A percentile compares a stretch with the other conserved stretches of the same genome.
These are phyloP conservation scores for Syzygium jambos DNA, from an alignment of 345 rosid genomes.

Conservation along the genomic window DNA sequence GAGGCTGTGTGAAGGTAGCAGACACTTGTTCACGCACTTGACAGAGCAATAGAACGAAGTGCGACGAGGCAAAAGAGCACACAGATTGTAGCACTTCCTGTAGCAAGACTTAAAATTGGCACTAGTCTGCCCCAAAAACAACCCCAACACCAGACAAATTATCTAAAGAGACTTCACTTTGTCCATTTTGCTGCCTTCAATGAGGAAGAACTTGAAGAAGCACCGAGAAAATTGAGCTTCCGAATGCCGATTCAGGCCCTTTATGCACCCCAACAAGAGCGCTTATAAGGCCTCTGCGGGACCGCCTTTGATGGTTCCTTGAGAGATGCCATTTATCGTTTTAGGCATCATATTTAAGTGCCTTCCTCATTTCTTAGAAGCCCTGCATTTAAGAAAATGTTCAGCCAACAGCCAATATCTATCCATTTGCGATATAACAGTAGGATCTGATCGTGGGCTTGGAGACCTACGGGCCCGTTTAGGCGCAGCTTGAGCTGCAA, in stretches of 20 bases:
- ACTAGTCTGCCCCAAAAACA: conserved; percentile 3
- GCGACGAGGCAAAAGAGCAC: conserved; percentile 4
- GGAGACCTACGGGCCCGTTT: accelerated
- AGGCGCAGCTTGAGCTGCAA: background rate
- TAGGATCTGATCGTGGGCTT: background rate
- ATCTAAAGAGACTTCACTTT: background rate
- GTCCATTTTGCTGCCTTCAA: background rate
- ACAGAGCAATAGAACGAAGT: conserved; percentile 3
- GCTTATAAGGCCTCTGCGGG: background rate
- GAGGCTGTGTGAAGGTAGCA: background rate
- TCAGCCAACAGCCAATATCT: background rate
- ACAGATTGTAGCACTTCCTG: conserved; percentile 15
- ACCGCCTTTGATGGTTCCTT: background rate
- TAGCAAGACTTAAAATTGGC: conserved; percentile 25
- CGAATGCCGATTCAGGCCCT: background rate
- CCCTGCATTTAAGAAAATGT: background rate
- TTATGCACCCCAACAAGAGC: background rate
- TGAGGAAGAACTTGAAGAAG: background rate
- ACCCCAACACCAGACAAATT: conserved; percentile 11
- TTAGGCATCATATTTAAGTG: background rate
- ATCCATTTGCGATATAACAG: background rate
- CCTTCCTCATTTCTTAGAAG: background rate
- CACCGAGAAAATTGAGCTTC: background rate
- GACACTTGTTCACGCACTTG: conserved; percentile 28
- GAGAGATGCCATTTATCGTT: background rate